Base-by-base conservation (phyloP, 116 monocot genomes). In the Posidonia oceanica region DNA sequence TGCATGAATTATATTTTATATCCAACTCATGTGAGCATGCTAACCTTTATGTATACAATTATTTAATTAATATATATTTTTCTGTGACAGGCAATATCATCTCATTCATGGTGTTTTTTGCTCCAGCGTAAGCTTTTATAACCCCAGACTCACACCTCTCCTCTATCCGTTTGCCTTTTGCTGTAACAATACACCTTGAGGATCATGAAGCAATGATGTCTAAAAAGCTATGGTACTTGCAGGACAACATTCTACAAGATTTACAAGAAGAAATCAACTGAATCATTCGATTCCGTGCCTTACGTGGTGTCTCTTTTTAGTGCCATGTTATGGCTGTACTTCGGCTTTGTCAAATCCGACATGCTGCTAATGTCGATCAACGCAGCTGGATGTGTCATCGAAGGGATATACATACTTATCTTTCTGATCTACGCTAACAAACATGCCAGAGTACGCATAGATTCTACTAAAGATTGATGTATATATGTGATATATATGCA, bases 301-400 rank as follows among this genome's bases (percentile, higher is more conserved):
- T 79, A 79, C 53, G 57, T 79, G 54, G 69, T 79, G 22, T 67
- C 79, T 2, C 64, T 79, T n/a, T 74, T 79, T 63, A 79, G 79
- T 40, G 73, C 79, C 23, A 79, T 79, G 79, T 20, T 79, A 52
- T 74, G 74, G 79, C 68, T 79, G 1, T 79, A 69, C 69, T 79
- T 73, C 56, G 73, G 69, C 2, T 17, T 79, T 15, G 20, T 79
- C 44, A 89, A 82, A 68, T 51, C 41, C 12, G 58, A 77, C 51
- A 17, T 52, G 38, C 75, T 84, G 48, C 76, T 83, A 3, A 73
- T 83, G 72, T 62, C 79, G 53, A 83, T 83, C 38, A 83, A 83
- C 70, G 21, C 70, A 1, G 36, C 64, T 29, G 83, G 83, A 15
- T 76, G 76, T 48, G 6, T 79, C 66, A 73, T 83, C 3, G 79